These are phyloP conservation scores for Beauveria bassiana DNA, from an alignment of 2,329 filamentous ascomycete species.

Conservation along the genomic window DNA sequence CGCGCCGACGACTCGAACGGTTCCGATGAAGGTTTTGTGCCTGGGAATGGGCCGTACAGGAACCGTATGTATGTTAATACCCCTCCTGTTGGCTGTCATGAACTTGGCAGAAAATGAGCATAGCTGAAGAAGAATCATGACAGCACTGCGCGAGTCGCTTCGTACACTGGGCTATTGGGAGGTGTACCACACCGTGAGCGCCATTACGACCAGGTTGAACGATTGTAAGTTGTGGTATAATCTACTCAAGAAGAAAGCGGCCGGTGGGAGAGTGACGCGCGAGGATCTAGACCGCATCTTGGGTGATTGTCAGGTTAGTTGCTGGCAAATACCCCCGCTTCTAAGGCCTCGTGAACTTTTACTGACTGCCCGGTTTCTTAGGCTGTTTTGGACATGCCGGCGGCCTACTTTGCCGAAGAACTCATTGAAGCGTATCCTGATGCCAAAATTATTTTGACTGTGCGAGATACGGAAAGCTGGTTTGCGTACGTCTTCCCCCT, in stretches of 20 bases:
- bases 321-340: neutral
- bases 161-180: slow-evolving; percentile 1
- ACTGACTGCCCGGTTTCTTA: neutral
- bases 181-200: neutral
- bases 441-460: slow-evolving; percentile 5
- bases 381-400: slow-evolving; percentile 7
- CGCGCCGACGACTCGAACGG: slow-evolving; percentile 1
- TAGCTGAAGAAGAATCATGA: neutral
- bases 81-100: no score
- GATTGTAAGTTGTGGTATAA: slow-evolving; percentile 9
- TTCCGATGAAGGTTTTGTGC: slow-evolving; percentile 10
- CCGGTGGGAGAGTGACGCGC: neutral
- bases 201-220: neutral
- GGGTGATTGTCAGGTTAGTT: slow-evolving; percentile 2
- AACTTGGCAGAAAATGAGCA: neutral
- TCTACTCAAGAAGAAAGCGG: neutral
- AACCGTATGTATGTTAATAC: neutral
- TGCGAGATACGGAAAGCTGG: slow-evolving; percentile 6
- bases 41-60: slow-evolving; percentile 4
- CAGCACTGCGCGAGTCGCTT: slow-evolving; percentile 6
- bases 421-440: slow-evolving; percentile 6
- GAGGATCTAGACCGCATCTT: slow-evolving; percentile 3
- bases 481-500: neutral
- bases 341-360: neutral
- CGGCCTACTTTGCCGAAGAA: slow-evolving; percentile 2